Evolutionary conservation across 345 rosid species (phyloP).

Genomic region (Tarenaya hassleriana): DNA sequence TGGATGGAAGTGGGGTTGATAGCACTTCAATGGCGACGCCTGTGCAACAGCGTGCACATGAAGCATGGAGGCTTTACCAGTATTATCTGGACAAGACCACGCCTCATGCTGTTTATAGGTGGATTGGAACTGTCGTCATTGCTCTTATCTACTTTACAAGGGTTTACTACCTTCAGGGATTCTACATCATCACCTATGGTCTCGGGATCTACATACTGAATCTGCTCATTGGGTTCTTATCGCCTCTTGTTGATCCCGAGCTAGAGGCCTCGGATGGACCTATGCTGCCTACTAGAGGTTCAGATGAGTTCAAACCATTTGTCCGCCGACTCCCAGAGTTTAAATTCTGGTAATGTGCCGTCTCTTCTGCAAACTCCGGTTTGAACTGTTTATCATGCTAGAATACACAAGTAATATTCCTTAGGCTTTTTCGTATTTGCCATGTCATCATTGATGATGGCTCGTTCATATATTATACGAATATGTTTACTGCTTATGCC

Average conservation of each 20-base stretch:
- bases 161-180: slow-evolving; percentile 73
- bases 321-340: slow-evolving; percentile 95
- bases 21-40: slow-evolving; percentile 51
- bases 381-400: too few species aligned
- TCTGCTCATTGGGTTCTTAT: slow-evolving; percentile 86
- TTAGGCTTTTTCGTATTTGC: too few species aligned
- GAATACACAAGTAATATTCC: too few species aligned
- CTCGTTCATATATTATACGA: too few species aligned
- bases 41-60: slow-evolving; percentile 55
- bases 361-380: too few species aligned
- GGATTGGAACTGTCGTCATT: slow-evolving; percentile 67
- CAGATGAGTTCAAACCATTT: slow-evolving; percentile 96
- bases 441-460: too few species aligned
- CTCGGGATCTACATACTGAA: slow-evolving; percentile 87
- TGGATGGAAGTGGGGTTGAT: slow-evolving; percentile 78
- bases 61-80: slow-evolving; percentile 77
- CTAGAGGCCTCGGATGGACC: slow-evolving; percentile 71
- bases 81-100: slow-evolving; percentile 85
- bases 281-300: slow-evolving; percentile 78
- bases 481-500: too few species aligned
- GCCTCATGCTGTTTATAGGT: slow-evolving; percentile 70
- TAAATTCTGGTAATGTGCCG: slow-evolving; percentile 68
- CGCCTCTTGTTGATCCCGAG: slow-evolving; percentile 93
- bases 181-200: slow-evolving; percentile 81
- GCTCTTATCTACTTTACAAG: slow-evolving; percentile 52